A percentile compares a stretch with the other conserved stretches of the same genome.
Evolutionary conservation across 257 asterid species (phyloP).

Genomic region (Catharanthus roseus): DNA sequence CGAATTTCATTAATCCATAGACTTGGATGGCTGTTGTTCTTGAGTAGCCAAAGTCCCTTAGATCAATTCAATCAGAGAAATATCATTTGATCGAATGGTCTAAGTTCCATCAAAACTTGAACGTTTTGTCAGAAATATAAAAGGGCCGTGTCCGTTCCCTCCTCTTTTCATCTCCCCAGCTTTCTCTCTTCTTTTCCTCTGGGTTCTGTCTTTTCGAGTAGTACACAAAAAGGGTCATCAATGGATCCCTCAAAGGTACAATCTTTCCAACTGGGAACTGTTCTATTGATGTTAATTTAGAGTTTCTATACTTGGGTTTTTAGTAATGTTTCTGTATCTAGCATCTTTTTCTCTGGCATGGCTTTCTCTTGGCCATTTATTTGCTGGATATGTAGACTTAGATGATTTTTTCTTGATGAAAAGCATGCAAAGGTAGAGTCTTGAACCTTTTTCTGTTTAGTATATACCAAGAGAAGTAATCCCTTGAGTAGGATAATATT

Average conservation of each 20-base stretch:
- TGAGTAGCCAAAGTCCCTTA: not conserved
- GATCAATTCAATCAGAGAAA: not conserved
- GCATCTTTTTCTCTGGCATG: not conserved
- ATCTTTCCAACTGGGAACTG: not conserved
- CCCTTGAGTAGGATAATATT: not conserved
- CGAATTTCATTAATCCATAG: conserved; percentile 10
- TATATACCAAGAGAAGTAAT: not conserved
- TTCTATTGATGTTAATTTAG: not conserved
- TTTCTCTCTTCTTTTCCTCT: conserved; percentile 2
- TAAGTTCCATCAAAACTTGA: not conserved
- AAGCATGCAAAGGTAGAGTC: not conserved
- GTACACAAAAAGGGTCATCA: conserved; percentile 9
- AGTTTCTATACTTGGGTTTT: conserved; percentile 1
- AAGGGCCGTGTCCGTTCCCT: conserved; percentile 3
- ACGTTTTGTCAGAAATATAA: conserved; percentile 5
- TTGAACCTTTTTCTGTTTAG: not conserved
- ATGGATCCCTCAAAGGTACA: conserved; percentile 40
- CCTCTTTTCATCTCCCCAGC: not conserved
- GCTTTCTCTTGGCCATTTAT: not conserved
- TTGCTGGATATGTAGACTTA: not conserved
- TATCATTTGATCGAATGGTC: not conserved
- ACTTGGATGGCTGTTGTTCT: not conserved
- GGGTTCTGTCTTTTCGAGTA: not conserved
- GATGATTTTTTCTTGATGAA: not conserved
- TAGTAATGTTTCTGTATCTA: not conserved